Evolutionary conservation across 306 rosid species (phyloP), one percentile per base, ranked within the genome.

Genomic region (Arachis stenosperma): DNA sequence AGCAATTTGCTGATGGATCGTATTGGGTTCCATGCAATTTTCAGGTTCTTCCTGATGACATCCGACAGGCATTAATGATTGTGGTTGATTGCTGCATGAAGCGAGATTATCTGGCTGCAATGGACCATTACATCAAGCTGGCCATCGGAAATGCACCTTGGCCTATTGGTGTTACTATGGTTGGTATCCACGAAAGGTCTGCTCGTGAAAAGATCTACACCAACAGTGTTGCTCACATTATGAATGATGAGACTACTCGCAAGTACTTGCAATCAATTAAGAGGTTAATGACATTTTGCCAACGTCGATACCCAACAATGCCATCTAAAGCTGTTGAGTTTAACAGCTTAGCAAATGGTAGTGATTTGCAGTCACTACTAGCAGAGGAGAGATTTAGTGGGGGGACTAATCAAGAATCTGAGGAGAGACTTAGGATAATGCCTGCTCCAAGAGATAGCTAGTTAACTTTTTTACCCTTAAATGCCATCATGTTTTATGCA

Each of bases 121-220:
- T 94, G 99, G 99, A 94, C 75, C 99, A 94, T 6, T 94, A 94
- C 76, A 94, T 94, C 59, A 94, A 82, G 84, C 39, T 94, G 85
- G 99, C 99, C 41, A 94, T 94, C 10, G 99, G 99, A 72, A 94
- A 94, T 75, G 97, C 99, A 37, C 99, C 98, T 9, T 94, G 99
- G 99, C 99, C 99, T 40, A 94, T 94, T 81, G 97, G 99, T 74
- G 99, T 94, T 47, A 94, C 99, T 82, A 94, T 94, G 99, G 99
- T 94, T 85, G 99, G 99, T 81, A 94, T 94, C 73, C 99, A 94
- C 5, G 99, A 94, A 71, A 90, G 99, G 65, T 94, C 98, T 39
- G 98, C 98, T 63, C 98, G 96, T 41, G 97, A 94, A 85, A 94
- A 94, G 91, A 94, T 94, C 75, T 89, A 94, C 86, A 94, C 97